Evolutionary conservation across 306 rosid genomes (phyloP).

Genomic region (Prunus kanzakura): DNA sequence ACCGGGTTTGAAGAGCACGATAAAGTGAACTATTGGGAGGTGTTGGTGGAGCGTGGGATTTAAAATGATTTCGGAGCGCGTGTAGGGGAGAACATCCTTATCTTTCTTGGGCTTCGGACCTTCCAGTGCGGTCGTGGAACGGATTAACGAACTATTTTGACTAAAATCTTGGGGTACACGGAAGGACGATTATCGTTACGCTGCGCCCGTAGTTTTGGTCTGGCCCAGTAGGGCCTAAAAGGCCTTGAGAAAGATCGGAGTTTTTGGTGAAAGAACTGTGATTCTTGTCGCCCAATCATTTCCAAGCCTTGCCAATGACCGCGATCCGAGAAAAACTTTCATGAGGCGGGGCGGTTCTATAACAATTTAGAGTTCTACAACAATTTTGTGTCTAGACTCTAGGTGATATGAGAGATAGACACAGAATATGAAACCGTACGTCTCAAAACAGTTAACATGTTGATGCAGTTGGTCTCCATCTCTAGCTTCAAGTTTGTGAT

Average conservation of each 20-base stretch:
- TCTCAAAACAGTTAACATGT: no score
- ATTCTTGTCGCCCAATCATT: not conserved
- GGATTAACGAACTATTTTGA: slow-evolving; percentile 9
- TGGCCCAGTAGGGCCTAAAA: slow-evolving; percentile 1
- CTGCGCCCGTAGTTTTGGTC: not conserved
- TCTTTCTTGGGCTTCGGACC: slow-evolving; percentile 16
- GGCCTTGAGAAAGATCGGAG: not conserved
- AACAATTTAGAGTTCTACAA: no score
- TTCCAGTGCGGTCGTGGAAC: not conserved
- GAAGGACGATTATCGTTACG: not conserved
- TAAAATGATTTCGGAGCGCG: not conserved
- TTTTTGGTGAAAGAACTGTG: no score
- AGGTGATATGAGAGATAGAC: no score
- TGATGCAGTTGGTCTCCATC: not conserved
- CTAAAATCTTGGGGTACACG: not conserved
- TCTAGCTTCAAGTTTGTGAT: not conserved
- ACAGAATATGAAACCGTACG: no score
- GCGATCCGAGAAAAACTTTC: not conserved
- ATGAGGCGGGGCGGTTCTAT: no score
- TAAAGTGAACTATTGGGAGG: not conserved
- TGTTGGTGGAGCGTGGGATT: not conserved
- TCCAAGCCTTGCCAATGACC: not conserved
- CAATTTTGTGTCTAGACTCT: no score
- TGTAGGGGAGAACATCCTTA: not conserved
- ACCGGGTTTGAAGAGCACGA: not conserved